Conservation (phyloP, 768 basidiomycete genomes). For the Trametes gibbosa region DNA sequence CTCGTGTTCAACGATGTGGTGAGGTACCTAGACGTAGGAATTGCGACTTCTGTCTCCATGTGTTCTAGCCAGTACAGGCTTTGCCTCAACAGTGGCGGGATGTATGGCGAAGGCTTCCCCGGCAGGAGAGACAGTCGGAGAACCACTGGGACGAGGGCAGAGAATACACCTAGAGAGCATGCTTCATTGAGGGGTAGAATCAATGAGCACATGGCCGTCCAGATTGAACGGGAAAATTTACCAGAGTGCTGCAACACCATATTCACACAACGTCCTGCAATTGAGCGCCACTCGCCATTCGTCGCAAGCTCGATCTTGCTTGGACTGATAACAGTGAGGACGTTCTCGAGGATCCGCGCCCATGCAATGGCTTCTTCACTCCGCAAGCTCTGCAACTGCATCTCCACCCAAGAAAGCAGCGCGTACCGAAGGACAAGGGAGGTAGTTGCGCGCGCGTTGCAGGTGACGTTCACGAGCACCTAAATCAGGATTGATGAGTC, state of each 20-base stretch:
- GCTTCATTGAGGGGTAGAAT: neutral
- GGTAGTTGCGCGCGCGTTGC: conserved; percentile 62
- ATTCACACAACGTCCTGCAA: conserved; percentile 50
- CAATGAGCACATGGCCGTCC: neutral
- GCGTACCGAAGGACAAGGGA: conserved; percentile 71
- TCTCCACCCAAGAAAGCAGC: conserved; percentile 80
- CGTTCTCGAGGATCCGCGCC: conserved; percentile 65
- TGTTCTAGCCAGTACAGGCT: conserved; percentile 7
- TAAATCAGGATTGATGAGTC: neutral
- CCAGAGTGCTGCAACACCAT: conserved; percentile 36
- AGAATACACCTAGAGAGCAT: conserved; percentile 3
- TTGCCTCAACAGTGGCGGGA: neutral
- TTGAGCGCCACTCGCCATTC: conserved; percentile 58
- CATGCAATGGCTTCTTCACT: conserved; percentile 53
- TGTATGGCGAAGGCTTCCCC: neutral
- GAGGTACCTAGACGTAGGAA: neutral
- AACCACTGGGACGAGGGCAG: neutral
- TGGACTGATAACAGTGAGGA: conserved; percentile 48
- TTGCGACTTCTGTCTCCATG: conserved; percentile 13
- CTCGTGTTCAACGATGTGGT: neutral
- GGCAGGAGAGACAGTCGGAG: conserved; percentile 15
- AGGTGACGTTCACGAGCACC: conserved; percentile 75
- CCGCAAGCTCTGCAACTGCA: conserved; percentile 47
- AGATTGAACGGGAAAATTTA: conserved; percentile 12
- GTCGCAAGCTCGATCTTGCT: conserved; percentile 53